These are phyloP conservation scores for bread wheat (Triticum aestivum) DNA, from an alignment of 176 grass and related monocot species.

Conservation along the genomic window IWGSC_CS_RefSeq_v2.1 NC_057807.1:524019172-524019671, in stretches of 20 bases:
- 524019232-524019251: constrained; percentile 79
- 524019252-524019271: constrained; percentile 96
- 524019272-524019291: constrained; percentile 99
- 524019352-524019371: constrained; percentile 36
- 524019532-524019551: not conserved
- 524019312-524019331: constrained; percentile 97
- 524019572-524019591: not conserved
- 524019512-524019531: not conserved
- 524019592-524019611: not conserved
- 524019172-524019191: constrained; percentile 91
- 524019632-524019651: constrained; percentile 6
- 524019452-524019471: not conserved
- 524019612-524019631: not conserved
- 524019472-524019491: not conserved
- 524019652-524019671: constrained; percentile 17
- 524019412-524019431: not conserved
- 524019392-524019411: not conserved
- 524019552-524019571: not conserved
- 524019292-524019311: constrained; percentile 99
- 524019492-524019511: not conserved
- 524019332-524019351: constrained; percentile 99
- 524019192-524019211: constrained; percentile 95
- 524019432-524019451: not conserved
- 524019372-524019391: constrained; percentile 28
- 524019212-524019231: constrained; percentile 95